Conservation (phyloP, 352 stramenopile species). For the Globisporangium perplexum region DNA sequence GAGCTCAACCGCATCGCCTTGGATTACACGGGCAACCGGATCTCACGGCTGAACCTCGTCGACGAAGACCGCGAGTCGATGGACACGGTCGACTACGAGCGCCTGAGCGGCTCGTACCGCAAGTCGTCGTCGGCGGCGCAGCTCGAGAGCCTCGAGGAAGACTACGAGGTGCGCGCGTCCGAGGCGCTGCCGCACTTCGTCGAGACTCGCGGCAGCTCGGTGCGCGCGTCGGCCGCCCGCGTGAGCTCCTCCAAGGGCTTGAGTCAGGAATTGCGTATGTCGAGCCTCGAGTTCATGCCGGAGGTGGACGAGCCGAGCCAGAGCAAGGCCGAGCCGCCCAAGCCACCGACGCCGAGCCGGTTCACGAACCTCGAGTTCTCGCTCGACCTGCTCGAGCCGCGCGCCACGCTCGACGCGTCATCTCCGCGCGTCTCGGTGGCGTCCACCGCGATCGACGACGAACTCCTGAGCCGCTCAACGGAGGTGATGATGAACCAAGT, state of each 20-base stretch:
- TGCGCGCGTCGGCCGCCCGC: not conserved
- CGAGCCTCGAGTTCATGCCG: constrained; percentile 12
- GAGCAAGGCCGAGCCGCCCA: not conserved
- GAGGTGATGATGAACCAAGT: constrained; percentile 41
- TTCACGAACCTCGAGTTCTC: constrained; percentile 11
- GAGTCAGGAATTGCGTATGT: not conserved
- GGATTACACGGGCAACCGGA: constrained; percentile 34
- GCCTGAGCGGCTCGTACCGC: constrained; percentile 4
- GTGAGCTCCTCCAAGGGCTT: constrained; percentile 5
- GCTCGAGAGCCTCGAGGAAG: constrained; percentile 6
- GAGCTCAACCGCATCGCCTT: constrained; percentile 49
- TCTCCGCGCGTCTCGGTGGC: constrained; percentile 19
- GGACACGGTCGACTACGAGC: constrained; percentile 34
- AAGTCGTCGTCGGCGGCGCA: constrained; percentile 12
- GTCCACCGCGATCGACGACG: constrained; percentile 29
- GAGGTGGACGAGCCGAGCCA: not conserved
- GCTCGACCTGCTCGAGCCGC: constrained; percentile 12
- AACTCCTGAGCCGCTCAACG: constrained; percentile 42
- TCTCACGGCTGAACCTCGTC: constrained; percentile 30
- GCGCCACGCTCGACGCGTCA: constrained; percentile 4
- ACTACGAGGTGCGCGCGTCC: constrained; percentile 3
- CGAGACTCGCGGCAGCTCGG: constrained; percentile 4
- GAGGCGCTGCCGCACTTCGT: constrained; percentile 8
- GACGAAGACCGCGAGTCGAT: constrained; percentile 36
- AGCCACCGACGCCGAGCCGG: not conserved